Base-by-base conservation (phyloP, 441 rosid species). In the Arabidopsis lyrata region DNA sequence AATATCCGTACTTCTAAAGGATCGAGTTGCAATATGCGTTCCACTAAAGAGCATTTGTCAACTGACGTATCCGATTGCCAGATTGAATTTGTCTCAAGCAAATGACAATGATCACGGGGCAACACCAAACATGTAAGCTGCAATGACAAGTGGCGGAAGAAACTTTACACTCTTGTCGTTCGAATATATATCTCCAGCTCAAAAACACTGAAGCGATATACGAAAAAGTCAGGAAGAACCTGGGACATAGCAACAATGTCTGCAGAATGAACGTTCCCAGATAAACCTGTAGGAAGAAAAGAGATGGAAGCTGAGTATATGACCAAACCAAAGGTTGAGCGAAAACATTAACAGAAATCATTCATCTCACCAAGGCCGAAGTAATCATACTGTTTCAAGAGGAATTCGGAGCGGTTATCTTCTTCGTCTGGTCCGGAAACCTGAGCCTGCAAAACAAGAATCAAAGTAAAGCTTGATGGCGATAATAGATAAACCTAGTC, bases 121-220 rank as follows among this genome's bases (percentile, higher is more conserved):
- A 95, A 86, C 76, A 89, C 84, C 73, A 95, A 72, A 73, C 99
- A 92, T 71, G 86, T 81, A 72, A 95, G 85, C 97, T 92, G 90
- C 74, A n/a, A 29, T 31, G 38, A n/a, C 38, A 75, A 1, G n/a
- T 16, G 27, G 53, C 4, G 7, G 24, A 57, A 53, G 45, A 34
- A 39, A 53, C 3, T 45, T 64, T 10, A 63, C 18, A 57, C 15
- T 11, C 24, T 24, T n/a, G 1, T 47, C 15, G 32, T 39, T 31
- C 2, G 67, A 45, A 52, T 16, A 65, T 39, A 54, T n/a, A 64
- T 11, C 5, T 18, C 54, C 15, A 14, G 32, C 5, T 20, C 2
- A 52, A 27, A n/a, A n/a, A n/a, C n/a, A n/a, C n/a, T n/a, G n/a
- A n/a, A n/a, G n/a, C n/a, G n/a, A n/a, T n/a, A n/a, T n/a, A n/a